These are phyloP conservation scores for Papiliotrema terrestris DNA, from an alignment of 1,284 basidiomycete genomes.

Conservation along the genomic window DNA sequence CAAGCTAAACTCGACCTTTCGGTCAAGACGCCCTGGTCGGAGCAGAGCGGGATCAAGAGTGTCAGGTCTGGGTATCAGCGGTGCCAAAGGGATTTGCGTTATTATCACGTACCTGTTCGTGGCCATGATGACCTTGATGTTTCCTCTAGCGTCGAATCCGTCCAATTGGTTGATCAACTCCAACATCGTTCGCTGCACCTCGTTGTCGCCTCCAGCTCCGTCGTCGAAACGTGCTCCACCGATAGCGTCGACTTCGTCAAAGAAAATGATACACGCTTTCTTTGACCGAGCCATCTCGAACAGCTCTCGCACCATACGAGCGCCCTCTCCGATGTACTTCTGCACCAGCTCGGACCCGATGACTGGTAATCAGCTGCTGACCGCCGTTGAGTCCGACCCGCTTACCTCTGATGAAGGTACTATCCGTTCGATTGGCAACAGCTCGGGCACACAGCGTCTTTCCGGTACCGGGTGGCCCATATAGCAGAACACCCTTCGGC, in stretches of 20 bases:
- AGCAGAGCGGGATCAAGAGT: constrained; percentile 96
- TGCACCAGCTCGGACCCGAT: constrained; percentile 99
- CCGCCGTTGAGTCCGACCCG: background rate
- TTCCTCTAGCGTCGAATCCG: constrained; percentile 96
- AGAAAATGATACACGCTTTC: constrained; percentile 99
- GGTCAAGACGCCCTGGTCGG: constrained; percentile 92
- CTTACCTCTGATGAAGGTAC: constrained; percentile 88
- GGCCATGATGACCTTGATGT: constrained; percentile 99
- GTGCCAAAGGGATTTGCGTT: background rate
- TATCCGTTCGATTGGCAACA: constrained; percentile 97
- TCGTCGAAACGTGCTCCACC: constrained; percentile 99
- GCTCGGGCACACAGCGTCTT: constrained; percentile 98
- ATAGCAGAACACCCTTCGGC: constrained; percentile 95
- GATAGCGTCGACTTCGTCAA: constrained; percentile 87
- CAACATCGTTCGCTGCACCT: constrained; percentile 99
- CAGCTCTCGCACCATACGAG: constrained; percentile 95
- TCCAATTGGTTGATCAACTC: constrained; percentile 99
- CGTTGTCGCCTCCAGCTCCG: constrained; percentile 97
- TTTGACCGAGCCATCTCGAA: constrained; percentile 99
- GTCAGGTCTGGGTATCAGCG: constrained; percentile 67
- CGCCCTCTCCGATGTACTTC: constrained; percentile 99
- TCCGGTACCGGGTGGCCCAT: constrained; percentile 93
- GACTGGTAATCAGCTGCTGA: constrained; percentile 19
- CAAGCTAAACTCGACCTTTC: constrained; percentile 91
- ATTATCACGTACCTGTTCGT: constrained; percentile 71